These are phyloP conservation scores for Neoboletus subvelutipes DNA, from an alignment of 768 basidiomycete species.

Conservation along the genomic window DNA sequence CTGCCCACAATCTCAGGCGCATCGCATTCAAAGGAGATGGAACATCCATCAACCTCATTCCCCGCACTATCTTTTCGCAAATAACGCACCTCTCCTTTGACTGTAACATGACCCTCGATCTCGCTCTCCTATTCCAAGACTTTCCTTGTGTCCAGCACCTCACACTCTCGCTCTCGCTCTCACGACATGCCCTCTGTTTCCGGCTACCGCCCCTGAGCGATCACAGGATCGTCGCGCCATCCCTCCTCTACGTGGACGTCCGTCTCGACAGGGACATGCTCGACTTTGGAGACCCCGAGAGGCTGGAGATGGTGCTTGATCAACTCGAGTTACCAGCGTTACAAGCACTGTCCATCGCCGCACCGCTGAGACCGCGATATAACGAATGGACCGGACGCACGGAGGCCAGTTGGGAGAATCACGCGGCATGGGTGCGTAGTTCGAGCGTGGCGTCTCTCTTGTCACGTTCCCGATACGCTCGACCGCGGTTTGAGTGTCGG, in stretches of 20 bases:
- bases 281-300: slow-evolving; percentile 19
- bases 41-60: slow-evolving; percentile 14
- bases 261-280: slow-evolving; percentile 22
- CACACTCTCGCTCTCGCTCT: slow-evolving; percentile 12
- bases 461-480: slow-evolving; percentile 10
- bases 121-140: slow-evolving; percentile 20
- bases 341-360: slow-evolving; percentile 13
- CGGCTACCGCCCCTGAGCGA: background rate
- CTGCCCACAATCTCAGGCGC: slow-evolving; percentile 17
- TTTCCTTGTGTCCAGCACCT: slow-evolving; percentile 17
- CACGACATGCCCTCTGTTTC: slow-evolving; percentile 13
- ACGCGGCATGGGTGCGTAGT: slow-evolving; percentile 15
- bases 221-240: background rate
- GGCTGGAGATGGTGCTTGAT: slow-evolving; percentile 21
- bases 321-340: slow-evolving; percentile 22
- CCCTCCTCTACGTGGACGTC: slow-evolving; percentile 18
- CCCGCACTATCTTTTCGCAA: slow-evolving; percentile 15
- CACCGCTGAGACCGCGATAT: background rate
- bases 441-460: slow-evolving; percentile 14
- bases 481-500: slow-evolving; percentile 8
- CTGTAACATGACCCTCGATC: slow-evolving; percentile 19
- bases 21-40: slow-evolving; percentile 17
- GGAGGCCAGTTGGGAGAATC: slow-evolving; percentile 2
- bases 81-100: slow-evolving; percentile 27
- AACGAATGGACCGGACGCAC: background rate